Evolutionary conservation across 1,139 yeast genomes (phyloP), one percentile per base, ranked within the genome.

Genomic region (Blastobotrys apis): DNA sequence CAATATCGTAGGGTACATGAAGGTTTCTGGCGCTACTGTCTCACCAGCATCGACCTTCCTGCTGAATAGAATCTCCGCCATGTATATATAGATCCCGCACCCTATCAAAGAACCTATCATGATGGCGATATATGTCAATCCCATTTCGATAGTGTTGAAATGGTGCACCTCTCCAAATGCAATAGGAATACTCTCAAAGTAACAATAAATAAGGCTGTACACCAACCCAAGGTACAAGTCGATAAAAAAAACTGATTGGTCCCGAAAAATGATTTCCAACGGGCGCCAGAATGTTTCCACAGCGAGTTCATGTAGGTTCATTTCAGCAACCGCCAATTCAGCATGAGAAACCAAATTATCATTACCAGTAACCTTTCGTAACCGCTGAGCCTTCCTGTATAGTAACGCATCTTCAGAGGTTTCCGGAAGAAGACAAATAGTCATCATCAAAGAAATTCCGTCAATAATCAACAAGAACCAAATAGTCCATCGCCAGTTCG

Each of bases 131-230:
- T 69, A 78, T 2, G 75, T 59, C 2, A 67, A 63, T 15, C 82
- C 82, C 54, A 64, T 56, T 41, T 72, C 72, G n/a, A 77, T 67
- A 32, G 66, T 53, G n/a, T 74, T 69, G 59, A 78, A 78, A 33
- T 66, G 59, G 50, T 74, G 66, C 23, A 67, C 56, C 2, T 65
- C 73, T 8, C 51, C 42, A 50, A 73, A 78, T 2, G 75, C 77
- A 39, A 78, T 67, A 6, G 84, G 84, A 58, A 77, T 73, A 0
- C 78, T 80, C 58, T 79, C 84, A 53, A 79, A 76, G 71, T 75
- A 78, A 37, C 76, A 60, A 56, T 77, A 79, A 57, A 75, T 55
- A 32, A 76, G 60, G 26, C 79, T 71, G 60, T 78, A 79, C 19
- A 75, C 66, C 54, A 79, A 61, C 1, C 80, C 72, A 54, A 74